These are phyloP conservation scores for Leccinum olivaceoglutinosum DNA, from an alignment of 1,284 basidiomycete species.

Conservation along the genomic window DNA sequence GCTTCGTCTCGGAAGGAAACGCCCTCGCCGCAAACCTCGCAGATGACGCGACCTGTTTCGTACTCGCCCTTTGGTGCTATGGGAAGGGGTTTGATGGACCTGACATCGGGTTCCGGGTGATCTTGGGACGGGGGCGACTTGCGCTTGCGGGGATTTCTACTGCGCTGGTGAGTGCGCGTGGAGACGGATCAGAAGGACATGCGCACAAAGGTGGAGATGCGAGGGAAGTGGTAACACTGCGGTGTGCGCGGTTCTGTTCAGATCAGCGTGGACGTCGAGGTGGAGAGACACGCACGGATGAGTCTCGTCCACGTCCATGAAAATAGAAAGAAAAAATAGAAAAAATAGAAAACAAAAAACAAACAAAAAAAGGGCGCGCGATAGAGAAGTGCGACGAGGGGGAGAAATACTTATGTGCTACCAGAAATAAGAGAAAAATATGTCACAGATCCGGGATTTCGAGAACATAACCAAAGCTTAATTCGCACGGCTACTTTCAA, in stretches of 20 bases:
- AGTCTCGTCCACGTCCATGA: conserved; percentile 17
- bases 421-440: conserved; percentile 37
- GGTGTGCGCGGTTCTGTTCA: conserved; percentile 7
- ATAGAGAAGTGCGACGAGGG: conserved; percentile 12
- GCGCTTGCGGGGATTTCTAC: conserved; percentile 37
- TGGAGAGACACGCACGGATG: conserved; percentile 15
- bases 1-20: conserved; percentile 61
- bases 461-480: conserved; percentile 35
- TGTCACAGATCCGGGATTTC: conserved; percentile 37
- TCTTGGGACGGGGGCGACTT: conserved; percentile 32
- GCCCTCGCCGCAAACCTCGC: conserved; percentile 52
- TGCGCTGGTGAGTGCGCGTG: conserved; percentile 12
- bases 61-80: conserved; percentile 37
- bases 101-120: conserved; percentile 17
- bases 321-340: background rate
- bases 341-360: conserved; percentile 4
- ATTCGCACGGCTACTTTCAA: conserved; percentile 32
- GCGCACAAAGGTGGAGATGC: conserved; percentile 21
- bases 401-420: conserved; percentile 30
- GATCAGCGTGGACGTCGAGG: conserved; percentile 14
- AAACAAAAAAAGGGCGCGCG: conserved; percentile 1
- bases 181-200: conserved; percentile 16
- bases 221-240: conserved; percentile 12
- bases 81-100: conserved; percentile 14
- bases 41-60: conserved; percentile 57